phyloP scores from a whole-genome alignment of 2,329 filamentous ascomycete species.

The Chalaropsis thielavioides region DNA sequence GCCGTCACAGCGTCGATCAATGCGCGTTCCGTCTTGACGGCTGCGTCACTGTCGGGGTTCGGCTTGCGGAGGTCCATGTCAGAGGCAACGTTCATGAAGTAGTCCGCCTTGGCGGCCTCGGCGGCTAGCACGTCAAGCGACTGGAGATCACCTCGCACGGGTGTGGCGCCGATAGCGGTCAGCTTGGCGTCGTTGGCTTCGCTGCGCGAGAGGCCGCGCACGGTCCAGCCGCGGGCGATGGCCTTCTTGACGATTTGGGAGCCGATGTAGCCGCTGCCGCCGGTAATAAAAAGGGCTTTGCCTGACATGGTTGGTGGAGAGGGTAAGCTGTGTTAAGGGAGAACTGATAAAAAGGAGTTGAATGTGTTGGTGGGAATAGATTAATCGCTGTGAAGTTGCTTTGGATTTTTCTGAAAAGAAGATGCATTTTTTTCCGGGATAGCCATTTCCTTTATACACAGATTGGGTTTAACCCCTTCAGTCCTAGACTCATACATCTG shows the following conservation, averaged over 20 bases:
- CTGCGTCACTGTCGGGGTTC: constrained; percentile 22
- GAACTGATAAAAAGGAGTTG: background rate
- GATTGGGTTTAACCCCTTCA: too few species aligned
- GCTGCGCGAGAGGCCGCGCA: constrained; percentile 30
- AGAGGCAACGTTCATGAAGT: constrained; percentile 31
- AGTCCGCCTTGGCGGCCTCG: constrained; percentile 28
- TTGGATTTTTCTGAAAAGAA: background rate
- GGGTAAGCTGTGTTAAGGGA: background rate
- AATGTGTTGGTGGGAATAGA: background rate
- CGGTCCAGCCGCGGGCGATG: constrained; percentile 27
- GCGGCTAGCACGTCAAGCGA: constrained; percentile 27
- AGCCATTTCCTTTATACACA: constrained; percentile 4
- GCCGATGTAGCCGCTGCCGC: constrained; percentile 29
- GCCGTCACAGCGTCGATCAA: constrained; percentile 27
- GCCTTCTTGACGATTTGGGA: constrained; percentile 26
- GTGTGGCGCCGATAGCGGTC: constrained; percentile 26
- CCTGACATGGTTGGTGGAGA: background rate
- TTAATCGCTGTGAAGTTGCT: background rate
- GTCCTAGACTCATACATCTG: background rate
- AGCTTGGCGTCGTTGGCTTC: constrained; percentile 26
- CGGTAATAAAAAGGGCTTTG: constrained; percentile 27
- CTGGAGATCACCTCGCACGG: constrained; percentile 29
- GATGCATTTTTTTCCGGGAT: background rate
- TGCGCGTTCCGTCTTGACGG: constrained; percentile 24
- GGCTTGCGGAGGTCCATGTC: constrained; percentile 23